Conservation (phyloP, 2,329 filamentous ascomycete genomes). For the Colletotrichum sp. region DNA sequence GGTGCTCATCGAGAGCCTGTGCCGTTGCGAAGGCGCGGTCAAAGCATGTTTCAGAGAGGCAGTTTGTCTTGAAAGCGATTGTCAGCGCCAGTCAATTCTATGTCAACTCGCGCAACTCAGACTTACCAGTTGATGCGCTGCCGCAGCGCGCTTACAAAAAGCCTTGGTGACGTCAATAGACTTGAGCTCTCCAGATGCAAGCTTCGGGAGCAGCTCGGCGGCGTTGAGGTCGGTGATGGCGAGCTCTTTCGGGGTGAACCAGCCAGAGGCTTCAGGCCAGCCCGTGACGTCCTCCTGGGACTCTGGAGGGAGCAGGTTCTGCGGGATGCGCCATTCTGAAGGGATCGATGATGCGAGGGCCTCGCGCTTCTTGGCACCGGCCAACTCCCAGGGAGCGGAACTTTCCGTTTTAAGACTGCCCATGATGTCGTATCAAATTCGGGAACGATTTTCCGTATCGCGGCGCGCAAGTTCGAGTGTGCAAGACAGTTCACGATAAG, state of each 20-base stretch:
- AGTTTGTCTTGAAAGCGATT: constrained; percentile 43
- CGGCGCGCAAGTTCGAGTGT: background rate
- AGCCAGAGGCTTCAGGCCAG: constrained; percentile 62
- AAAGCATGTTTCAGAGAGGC: constrained; percentile 60
- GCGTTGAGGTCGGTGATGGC: constrained; percentile 39
- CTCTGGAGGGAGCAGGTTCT: constrained; percentile 55
- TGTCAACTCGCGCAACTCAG: too few species aligned
- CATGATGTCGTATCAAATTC: background rate
- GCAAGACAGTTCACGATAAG: background rate
- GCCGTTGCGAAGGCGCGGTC: constrained; percentile 56
- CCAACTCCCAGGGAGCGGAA: constrained; percentile 40
- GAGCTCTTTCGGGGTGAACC: constrained; percentile 55
- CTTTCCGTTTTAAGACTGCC: constrained; percentile 9
- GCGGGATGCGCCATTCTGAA: constrained; percentile 60
- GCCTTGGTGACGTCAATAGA: constrained; percentile 53
- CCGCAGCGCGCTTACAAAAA: constrained; percentile 55
- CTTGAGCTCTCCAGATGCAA: constrained; percentile 42
- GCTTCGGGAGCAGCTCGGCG: constrained; percentile 35
- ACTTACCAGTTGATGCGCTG: constrained; percentile 35
- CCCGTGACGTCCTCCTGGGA: constrained; percentile 59
- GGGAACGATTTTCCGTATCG: background rate
- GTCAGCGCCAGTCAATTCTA: background rate
- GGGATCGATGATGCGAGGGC: constrained; percentile 56
- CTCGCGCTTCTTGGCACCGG: constrained; percentile 47
- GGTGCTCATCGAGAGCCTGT: constrained; percentile 51